Evolutionary conservation across 352 stramenopile species (phyloP), one percentile per base, ranked within the genome.

Genomic region (Pythium periplocum): DNA sequence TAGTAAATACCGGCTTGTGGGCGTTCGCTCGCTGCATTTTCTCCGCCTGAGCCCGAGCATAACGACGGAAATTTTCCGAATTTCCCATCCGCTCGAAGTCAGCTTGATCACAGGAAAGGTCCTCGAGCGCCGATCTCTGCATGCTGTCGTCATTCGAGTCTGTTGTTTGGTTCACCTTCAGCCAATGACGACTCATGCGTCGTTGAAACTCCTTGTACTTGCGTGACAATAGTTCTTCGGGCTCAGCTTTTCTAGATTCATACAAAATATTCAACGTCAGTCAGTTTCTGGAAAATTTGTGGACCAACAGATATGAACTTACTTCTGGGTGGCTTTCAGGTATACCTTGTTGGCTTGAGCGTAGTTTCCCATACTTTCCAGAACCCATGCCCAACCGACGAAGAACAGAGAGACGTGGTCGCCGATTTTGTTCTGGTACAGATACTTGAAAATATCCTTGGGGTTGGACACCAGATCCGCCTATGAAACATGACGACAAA

Each of bases 401-500:
- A 93, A 95, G 55, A 93, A 95, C 34, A 95, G 51, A 1, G 84
- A 81, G 2, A 93, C 68, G 8, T 73, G 68, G 57, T 91, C 80
- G 11, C 84, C 84, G 37, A 95, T 93, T 51, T 89, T 90, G 69
- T 90, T 90, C 52, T 86, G 73, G 62, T 93, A 91, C 43, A 95
- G 58, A 52, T 88, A 95, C 58, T 90, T 91, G 66, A 95, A 95
- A 57, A 95, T 90, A 41, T 95, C 84, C 55, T 90, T 89, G 0
- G 84, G 84, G 51, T 95, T 93, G 2, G 78, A 86, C 37, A 92
- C 81, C 53, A 91, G 61, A 51, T 95, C 84, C 42, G 82, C 82
- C 84, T 95, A 63, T 39, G 12, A 45, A 2, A 62, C n/a, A 42
- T 11, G 57, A 41, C 30, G 36, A 57, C 26, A 45, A 42, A 31